Percentiles rank a stretch among this genome's conserved stretches.
These are phyloP conservation scores for Pontederia crassipes DNA, from an alignment of 176 grass and related monocot genomes.

Conservation along the genomic window DNA sequence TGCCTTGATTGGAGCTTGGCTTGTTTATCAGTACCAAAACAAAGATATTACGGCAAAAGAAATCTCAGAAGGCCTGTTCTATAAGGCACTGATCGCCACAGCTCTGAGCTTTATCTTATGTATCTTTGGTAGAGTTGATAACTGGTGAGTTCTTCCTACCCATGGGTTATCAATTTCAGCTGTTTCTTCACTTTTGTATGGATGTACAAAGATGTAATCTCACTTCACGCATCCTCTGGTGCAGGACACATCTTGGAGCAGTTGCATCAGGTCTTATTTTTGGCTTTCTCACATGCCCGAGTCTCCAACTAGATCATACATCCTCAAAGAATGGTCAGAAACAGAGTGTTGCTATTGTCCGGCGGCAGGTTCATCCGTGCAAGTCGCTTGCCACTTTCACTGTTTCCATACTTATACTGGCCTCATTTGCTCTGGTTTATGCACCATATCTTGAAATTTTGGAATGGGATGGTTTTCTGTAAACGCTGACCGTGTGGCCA, in stretches of 20 bases:
- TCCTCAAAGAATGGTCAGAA: slow-evolving; percentile 35
- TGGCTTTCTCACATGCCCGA: slow-evolving; percentile 58
- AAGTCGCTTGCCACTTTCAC: slow-evolving; percentile 51
- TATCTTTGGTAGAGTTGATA: slow-evolving; percentile 59
- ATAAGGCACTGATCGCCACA: slow-evolving; percentile 45
- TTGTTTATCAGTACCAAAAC: slow-evolving; percentile 68
- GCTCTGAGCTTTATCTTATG: slow-evolving; percentile 51
- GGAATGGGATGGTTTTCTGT: slow-evolving; percentile 16
- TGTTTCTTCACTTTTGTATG: background rate
- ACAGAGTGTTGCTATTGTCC: slow-evolving; percentile 40
- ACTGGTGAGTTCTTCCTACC: slow-evolving; percentile 36
- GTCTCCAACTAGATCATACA: slow-evolving; percentile 36
- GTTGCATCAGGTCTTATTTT: slow-evolving; percentile 47
- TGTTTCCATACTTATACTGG: slow-evolving; percentile 31
- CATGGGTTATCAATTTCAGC: background rate
- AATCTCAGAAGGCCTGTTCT: slow-evolving; percentile 53
- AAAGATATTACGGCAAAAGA: slow-evolving; percentile 48
- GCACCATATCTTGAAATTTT: slow-evolving; percentile 30
- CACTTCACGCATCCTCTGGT: slow-evolving; percentile 4
- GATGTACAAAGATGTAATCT: background rate
- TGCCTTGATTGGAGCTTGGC: slow-evolving; percentile 65
- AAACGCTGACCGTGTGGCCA: background rate
- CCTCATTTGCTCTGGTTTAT: slow-evolving; percentile 32
- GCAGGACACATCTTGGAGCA: slow-evolving; percentile 61
- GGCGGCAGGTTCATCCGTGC: slow-evolving; percentile 32